Conservation (phyloP, 257 asterid species). For the Gentiana macrophylla region DNA sequence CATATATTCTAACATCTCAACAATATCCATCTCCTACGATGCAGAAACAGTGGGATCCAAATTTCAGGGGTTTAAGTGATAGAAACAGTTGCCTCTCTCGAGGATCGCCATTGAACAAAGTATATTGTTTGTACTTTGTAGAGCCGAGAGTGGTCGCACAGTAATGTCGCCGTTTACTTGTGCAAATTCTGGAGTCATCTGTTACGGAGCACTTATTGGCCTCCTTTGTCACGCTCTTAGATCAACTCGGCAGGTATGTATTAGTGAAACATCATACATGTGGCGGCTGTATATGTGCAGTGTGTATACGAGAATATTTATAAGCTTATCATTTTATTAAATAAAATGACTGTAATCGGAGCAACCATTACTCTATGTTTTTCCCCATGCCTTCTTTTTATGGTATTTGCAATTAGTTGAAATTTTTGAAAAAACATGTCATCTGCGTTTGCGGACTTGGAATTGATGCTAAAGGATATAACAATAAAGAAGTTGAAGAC, state of each 20-base stretch:
- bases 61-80: constrained; percentile 27
- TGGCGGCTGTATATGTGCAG: too few species aligned
- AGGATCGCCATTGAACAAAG: constrained; percentile 21
- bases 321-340: neutral
- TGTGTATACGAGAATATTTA: too few species aligned
- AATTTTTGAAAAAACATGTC: too few species aligned
- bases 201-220: constrained; percentile 31
- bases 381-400: too few species aligned
- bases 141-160: constrained; percentile 78
- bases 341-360: neutral
- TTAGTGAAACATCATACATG: too few species aligned
- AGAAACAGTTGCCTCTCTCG: constrained; percentile 29
- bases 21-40: constrained; percentile 20
- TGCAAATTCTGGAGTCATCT: constrained; percentile 38
- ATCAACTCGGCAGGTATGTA: constrained; percentile 82
- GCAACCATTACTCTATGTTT: too few species aligned
- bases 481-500: constrained; percentile 37
- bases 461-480: constrained; percentile 44
- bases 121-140: constrained; percentile 24
- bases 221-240: constrained; percentile 51
- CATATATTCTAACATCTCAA: constrained; percentile 52
- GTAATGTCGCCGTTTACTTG: constrained; percentile 32
- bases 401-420: too few species aligned
- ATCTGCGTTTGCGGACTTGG: constrained; percentile 46
- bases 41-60: constrained; percentile 31